These are phyloP conservation scores for Sparassis latifolia DNA, from an alignment of 1,284 basidiomycete genomes.

Conservation along the genomic window DNA sequence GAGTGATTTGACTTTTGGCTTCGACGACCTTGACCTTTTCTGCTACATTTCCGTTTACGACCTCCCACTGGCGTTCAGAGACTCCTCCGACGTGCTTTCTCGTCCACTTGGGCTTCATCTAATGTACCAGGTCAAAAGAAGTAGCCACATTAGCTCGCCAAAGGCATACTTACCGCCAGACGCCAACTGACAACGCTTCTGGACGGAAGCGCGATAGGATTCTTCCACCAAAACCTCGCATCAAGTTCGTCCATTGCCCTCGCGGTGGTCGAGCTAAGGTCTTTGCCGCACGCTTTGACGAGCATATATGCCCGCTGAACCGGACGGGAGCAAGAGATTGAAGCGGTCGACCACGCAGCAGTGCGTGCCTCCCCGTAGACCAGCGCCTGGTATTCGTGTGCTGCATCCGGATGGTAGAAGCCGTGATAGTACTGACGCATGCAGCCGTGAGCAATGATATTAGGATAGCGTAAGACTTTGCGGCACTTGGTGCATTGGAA, in stretches of 20 bases:
- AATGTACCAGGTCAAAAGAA: no score
- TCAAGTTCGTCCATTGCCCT: conserved; percentile 4
- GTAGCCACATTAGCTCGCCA: background rate
- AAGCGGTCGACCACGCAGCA: background rate
- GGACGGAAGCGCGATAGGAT: background rate
- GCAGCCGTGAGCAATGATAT: conserved; percentile 1
- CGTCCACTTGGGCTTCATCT: no score
- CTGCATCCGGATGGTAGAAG: background rate
- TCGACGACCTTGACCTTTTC: no score
- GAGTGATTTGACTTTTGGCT: background rate
- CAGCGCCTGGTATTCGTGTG: background rate
- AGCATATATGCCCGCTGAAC: background rate
- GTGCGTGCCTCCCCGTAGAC: background rate
- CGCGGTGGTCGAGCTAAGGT: conserved; percentile 1
- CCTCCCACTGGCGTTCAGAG: no score
- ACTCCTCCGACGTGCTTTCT: no score
- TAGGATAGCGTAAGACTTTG: background rate
- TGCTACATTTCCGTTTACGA: no score
- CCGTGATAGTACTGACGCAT: background rate
- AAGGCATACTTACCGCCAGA: background rate
- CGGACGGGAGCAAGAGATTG: background rate
- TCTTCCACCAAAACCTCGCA: background rate
- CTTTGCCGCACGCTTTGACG: conserved; percentile 1
- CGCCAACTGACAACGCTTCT: background rate
- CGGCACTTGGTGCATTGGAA: background rate